These are phyloP conservation scores for Verticillium tricorpus DNA, from an alignment of 2,329 filamentous ascomycete genomes.

Conservation along the genomic window DNA sequence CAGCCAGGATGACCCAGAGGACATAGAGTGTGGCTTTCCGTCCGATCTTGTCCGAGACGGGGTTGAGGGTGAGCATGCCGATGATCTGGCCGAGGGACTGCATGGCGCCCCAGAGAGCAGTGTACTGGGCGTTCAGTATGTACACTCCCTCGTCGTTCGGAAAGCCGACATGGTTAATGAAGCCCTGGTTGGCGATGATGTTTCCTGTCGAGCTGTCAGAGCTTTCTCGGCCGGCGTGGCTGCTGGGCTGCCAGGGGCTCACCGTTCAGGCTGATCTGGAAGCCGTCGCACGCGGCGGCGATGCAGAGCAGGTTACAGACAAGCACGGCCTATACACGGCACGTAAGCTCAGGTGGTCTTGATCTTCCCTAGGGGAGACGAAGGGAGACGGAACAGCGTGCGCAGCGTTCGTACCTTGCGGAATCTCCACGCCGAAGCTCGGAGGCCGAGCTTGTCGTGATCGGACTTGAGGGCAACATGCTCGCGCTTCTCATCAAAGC, in stretches of 20 bases:
- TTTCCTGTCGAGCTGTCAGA: constrained; percentile 18
- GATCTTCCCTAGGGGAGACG: not conserved
- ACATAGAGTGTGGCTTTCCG: constrained; percentile 25
- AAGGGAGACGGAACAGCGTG: not conserved
- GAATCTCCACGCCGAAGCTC: not conserved
- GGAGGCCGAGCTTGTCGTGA: not conserved
- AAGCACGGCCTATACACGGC: not conserved
- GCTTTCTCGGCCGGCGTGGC: constrained; percentile 14
- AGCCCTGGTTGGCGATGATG: constrained; percentile 32
- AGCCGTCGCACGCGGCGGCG: constrained; percentile 20
- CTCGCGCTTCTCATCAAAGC: not conserved
- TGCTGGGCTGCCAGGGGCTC: not conserved
- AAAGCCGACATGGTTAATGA: constrained; percentile 27
- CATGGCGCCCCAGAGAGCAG: constrained; percentile 32
- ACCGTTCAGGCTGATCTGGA: constrained; percentile 17
- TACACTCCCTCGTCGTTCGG: constrained; percentile 18
- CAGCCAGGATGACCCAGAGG: constrained; percentile 23
- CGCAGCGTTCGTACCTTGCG: not conserved
- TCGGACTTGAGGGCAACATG: not conserved
- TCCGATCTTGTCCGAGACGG: constrained; percentile 20
- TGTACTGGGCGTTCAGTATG: constrained; percentile 26
- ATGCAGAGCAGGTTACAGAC: constrained; percentile 19
- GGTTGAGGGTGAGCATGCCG: constrained; percentile 25
- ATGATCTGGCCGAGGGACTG: constrained; percentile 34
- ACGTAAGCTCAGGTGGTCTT: too few relatives aligned